These are phyloP conservation scores for Moesziomyces sp. DNA, from an alignment of 1,284 basidiomycete genomes.

Conservation along the genomic window DNA sequence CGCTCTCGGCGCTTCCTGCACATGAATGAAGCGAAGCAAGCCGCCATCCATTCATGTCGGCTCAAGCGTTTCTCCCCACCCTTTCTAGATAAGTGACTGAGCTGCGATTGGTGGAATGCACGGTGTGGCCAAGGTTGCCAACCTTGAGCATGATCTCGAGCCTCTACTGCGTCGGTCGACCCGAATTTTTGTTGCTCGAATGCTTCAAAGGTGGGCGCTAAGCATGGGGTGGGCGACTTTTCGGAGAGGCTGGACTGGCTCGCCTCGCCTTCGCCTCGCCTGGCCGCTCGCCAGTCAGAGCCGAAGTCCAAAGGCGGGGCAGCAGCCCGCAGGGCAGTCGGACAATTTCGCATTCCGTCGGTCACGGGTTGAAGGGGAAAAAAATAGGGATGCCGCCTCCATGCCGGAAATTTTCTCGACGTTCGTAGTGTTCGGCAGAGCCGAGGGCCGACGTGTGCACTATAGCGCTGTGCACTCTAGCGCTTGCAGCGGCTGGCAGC, in stretches of 20 bases:
- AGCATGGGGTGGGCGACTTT: background rate
- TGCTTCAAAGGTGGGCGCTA: too few species aligned
- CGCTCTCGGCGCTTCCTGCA: background rate
- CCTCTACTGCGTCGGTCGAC: too few species aligned
- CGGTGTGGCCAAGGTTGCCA: background rate
- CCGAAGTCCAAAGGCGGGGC: background rate
- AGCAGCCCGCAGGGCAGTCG: background rate
- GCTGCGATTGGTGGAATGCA: constrained; percentile 16
- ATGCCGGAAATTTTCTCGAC: background rate
- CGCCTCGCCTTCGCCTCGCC: background rate
- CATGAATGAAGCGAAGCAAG: background rate
- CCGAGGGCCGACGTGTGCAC: background rate
- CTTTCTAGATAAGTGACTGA: constrained; percentile 14
- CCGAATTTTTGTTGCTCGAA: too few species aligned
- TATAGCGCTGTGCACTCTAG: too few species aligned
- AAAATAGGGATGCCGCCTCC: background rate
- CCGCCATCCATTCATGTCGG: background rate
- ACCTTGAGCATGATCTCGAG: background rate
- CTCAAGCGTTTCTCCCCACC: constrained; percentile 10
- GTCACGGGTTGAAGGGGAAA: background rate
- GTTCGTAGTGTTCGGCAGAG: background rate
- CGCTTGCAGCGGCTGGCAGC: background rate
- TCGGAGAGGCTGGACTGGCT: too few species aligned
- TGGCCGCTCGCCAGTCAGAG: background rate
- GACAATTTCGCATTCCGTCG: background rate